Evolutionary conservation across 805 yeast genomes (phyloP), one percentile per base, ranked within the genome.

Genomic region (Starmerella kuoi): DNA sequence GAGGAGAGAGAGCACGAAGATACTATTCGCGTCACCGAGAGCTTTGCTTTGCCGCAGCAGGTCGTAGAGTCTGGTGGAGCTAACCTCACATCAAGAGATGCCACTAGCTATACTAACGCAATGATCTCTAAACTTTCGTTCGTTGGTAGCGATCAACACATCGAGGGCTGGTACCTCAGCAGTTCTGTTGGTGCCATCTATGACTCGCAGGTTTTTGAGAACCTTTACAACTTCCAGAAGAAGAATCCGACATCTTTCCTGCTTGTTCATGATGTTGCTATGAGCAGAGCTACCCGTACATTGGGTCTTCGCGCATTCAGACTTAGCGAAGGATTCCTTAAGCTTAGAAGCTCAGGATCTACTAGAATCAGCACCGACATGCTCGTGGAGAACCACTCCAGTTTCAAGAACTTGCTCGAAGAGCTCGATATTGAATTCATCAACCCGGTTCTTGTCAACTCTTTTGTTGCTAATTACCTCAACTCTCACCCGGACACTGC

Each of bases 161-260:
- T 77, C 46, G 72, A 77, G 49, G 95, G 95, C 26, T 84, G 87
- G 85, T 84, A 81, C 64, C 74, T 82, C 57, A 68, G 79, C 34
- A 69, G 85, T 23, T 64, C 67, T 39, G 71, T 80, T 31, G 91
- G 91, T 35, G 76, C 76, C 58, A 77, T 76, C 57, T 73, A 77
- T 55, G 75, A 77, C 46, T 73, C 74, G 41, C 40, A 56, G 36
- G 67, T 81, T 39, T 68, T 85, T 23, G 94, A 84, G 53, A 69
- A 76, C 31, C 68, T 84, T 64, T 73, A 76, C 35, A 73, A 72
- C 46, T 74, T 73, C 57, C 91, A 82, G 62, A 60, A 61, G 49
- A 66, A 66, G 57, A 72, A 73, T 55, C 66, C 72, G 38, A 67
- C 68, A 51, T 54, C 69, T 12, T 65, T 80, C 14, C 64, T 83